Base-by-base conservation (phyloP, 2,329 filamentous ascomycete genomes). In the Mycogone perniciosa region DNA sequence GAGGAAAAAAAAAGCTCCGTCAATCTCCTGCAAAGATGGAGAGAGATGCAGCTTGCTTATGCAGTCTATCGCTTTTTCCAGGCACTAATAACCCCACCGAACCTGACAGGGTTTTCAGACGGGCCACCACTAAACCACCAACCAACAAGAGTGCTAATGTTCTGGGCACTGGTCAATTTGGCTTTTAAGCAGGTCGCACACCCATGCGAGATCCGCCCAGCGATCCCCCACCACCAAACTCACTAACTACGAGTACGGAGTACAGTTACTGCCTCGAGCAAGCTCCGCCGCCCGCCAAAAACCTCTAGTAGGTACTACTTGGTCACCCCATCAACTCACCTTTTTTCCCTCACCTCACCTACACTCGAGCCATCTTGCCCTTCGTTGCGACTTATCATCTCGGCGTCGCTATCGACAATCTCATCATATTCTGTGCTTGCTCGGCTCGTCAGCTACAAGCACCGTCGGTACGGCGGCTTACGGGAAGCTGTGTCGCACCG, bases 191-290 rank as follows among this genome's bases (percentile, higher is more conserved):
- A 20, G 20, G 20, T 20, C 20, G 20, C 20, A 20, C 20, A 20
- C 39, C 50, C 45, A 52, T 46, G 50, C 50, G 34, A 52, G 50
- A 52, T 52, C 50, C 50, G 50, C 50, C n/a, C 45, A 40, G 35
- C 40, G 50, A 52, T 52, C 44, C 50, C 50, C 50, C 50, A 47
- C 50, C 46, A 38, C 20, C 11, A 9, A 7, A n/a, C 30, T 8
- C 27, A 39, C 46, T 42, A 33, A 29, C 38, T 34, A 20, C 27
- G n/a, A 13, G 20, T 30, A 42, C 29, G 11, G 37, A 29, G 20
- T 20, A 20, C 20, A 20, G 20, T 20, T 20, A 20, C 20, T 20
- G 20, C 20, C 20, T 20, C 20, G 20, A 20, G 20, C 20, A 20
- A 20, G 20, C 20, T 20, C 20, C 20, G 20, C 20, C 20, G 20